Evolutionary conservation across 352 stramenopile species (phyloP), one percentile per base, ranked within the genome.

Genomic region (Phytophthora fragariaefolia): DNA sequence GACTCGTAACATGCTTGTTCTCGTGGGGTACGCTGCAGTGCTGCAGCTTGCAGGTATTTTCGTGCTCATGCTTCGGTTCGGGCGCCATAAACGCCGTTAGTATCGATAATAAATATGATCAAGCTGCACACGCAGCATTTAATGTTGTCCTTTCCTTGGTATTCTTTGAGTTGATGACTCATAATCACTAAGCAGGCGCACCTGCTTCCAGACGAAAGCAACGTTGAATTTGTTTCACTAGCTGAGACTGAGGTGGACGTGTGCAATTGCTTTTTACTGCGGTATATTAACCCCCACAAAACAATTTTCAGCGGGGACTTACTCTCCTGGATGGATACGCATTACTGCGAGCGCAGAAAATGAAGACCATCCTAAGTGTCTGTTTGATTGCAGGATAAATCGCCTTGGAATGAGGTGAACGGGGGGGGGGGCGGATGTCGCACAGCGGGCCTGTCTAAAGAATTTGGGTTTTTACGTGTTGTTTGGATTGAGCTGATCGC

Each of bases 291-390:
- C 67, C 73, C 75, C 36, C 85, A 87, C 64, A 54, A 87, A 3
- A 87, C 79, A 12, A 55, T 90, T 5, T 89, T 87, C 46, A 80
- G 82, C 17, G 82, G 80, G 13, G 78, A 87, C 26, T 32, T 89
- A 18, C 66, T 85, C 2, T 75, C 69, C 3, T 80, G 71, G 74
- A 85, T 87, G 76, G 63, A n/a, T 82, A 74, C 23, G 58, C 51
- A 24, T 40, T 60, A n/a, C 30, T 20, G 1, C 50, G 36, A 43
- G 20, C 77, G 57, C 70, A 86, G 58, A 77, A 80, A 50, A 90
- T 89, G 77, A 74, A 80, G 38, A 90, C 82, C 3, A 80, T 87
- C n/a, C n/a, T n/a, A n/a, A n/a, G n/a, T n/a, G n/a, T n/a, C n/a
- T n/a, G n/a, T n/a, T n/a, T n/a, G n/a, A n/a, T n/a, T n/a, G n/a